phyloP scores from a whole-genome alignment of 108 stramenopile species.

The Fragilaria crotonensis region DNA sequence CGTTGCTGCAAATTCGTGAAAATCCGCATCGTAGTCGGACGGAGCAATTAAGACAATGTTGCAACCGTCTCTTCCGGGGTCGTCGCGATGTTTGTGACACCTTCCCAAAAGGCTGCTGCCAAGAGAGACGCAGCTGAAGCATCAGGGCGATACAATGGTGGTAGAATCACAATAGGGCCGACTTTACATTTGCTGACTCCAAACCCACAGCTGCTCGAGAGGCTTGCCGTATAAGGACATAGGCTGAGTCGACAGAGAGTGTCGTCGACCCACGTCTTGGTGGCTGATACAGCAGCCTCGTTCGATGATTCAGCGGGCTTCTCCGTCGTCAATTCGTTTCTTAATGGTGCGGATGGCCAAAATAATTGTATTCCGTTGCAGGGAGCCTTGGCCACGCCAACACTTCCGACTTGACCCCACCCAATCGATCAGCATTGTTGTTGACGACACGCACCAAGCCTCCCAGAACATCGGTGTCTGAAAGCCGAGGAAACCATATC shows the following conservation, averaged over 20 bases:
- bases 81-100: constrained; percentile 16
- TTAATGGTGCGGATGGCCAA: not conserved
- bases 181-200: constrained; percentile 19
- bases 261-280: constrained; percentile 37
- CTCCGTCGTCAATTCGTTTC: not conserved
- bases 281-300: constrained; percentile 7
- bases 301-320: not conserved
- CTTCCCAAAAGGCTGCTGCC: constrained; percentile 34
- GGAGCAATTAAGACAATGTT: constrained; percentile 35
- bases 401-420: not conserved
- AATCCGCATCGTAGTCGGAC: constrained; percentile 32
- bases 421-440: not conserved
- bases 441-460: not conserved
- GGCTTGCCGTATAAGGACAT: constrained; percentile 48
- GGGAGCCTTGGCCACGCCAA: not conserved
- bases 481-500: not conserved
- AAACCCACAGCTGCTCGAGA: constrained; percentile 45
- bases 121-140: constrained; percentile 19
- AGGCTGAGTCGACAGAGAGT: constrained; percentile 31
- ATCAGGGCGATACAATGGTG: constrained; percentile 14
- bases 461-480: not conserved
- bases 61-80: constrained; percentile 34
- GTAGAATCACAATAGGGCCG: constrained; percentile 2
- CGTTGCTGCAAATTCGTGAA: constrained; percentile 24
- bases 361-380: not conserved